Percentiles rank a stretch among this genome's conserved stretches.
Evolutionary conservation across 192 early-diverging fungal genomes (phyloP).

Genomic region (Geranomyces michiganensis): DNA sequence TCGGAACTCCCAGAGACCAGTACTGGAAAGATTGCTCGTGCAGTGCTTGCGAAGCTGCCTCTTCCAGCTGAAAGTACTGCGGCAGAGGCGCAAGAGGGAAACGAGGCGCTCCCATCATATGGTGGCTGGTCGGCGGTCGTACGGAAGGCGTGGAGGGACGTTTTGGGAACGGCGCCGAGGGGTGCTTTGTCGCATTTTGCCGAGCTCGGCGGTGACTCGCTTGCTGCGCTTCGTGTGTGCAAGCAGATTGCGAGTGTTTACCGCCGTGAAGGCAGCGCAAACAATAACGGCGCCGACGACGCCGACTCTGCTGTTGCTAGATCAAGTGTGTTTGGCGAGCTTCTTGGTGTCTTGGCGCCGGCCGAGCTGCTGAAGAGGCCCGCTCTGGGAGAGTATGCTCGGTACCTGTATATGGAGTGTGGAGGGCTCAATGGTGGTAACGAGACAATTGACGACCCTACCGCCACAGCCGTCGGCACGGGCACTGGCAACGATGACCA

Average conservation of each 20-base stretch:
- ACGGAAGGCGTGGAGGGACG: constrained; percentile 19
- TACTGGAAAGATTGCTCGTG: constrained; percentile 25
- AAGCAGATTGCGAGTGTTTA: constrained; percentile 9
- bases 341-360: constrained; percentile 41
- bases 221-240: constrained; percentile 39
- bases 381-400: constrained; percentile 28
- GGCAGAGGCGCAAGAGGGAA: constrained; percentile 25
- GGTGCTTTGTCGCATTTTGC: constrained; percentile 20
- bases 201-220: constrained; percentile 44
- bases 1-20: neutral
- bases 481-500: no score
- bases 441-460: neutral
- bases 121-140: constrained; percentile 24
- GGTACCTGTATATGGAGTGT: constrained; percentile 23
- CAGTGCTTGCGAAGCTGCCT: constrained; percentile 10
- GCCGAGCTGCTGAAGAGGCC: constrained; percentile 42
- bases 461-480: no score
- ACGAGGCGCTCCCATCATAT: constrained; percentile 1
- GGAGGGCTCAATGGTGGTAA: neutral
- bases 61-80: neutral
- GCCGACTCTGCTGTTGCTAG: no score
- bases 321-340: constrained; percentile 37
- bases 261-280: neutral
- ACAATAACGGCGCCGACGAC: neutral
- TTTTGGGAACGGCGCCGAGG: neutral